Base-by-base conservation (phyloP, 768 basidiomycete genomes). In the Suillus subalutaceus region DNA sequence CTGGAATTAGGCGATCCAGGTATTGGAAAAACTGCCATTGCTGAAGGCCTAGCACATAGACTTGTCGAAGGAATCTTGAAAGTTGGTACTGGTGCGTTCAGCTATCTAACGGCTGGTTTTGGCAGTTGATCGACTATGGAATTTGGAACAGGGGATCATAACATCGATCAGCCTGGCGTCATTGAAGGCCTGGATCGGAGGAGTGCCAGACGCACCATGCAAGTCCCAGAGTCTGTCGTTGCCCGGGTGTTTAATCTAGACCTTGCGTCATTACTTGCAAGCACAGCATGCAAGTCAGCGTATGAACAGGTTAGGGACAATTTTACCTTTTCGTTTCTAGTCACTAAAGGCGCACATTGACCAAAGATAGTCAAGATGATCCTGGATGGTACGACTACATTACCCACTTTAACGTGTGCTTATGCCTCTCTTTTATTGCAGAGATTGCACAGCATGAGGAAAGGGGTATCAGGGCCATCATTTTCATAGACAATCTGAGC, bases 401-500 rank as follows among this genome's bases (percentile, higher is more conserved):
- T 30, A 0, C 26, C 40, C 15, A 30, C 23, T 41, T 43, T 4
- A 13, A 38, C 41, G 20, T 61, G 16, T 15, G 4, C 41, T 43
- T 41, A 41, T n/a, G 3, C 37, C n/a, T 13, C 38, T 32, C 46
- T 64, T 57, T 41, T 57, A 15, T 37, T 55, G 35, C 18, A 64
- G 65, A 66, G 50, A 62, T 66, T 18, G 65, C 44, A 16, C n/a
- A 66, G 9, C 65, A 66, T n/a, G 60, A 66, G 43, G 58, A 40
- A 38, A 48, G 61, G n/a, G 65, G 65, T 16, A 63, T 55, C 16
- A 66, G 35, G 37, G 65, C 65, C n/a, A 66, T 66, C 40, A n/a
- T 66, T 53, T 66, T 66, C 32, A 62, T 66, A 30, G 65, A 66
- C 18, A 66, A 66, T 66, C 40, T 66, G 40, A 63, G 26, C 41